Conservation (phyloP, 1,284 basidiomycete species). For the Ceratobasidium sp. region DNA sequence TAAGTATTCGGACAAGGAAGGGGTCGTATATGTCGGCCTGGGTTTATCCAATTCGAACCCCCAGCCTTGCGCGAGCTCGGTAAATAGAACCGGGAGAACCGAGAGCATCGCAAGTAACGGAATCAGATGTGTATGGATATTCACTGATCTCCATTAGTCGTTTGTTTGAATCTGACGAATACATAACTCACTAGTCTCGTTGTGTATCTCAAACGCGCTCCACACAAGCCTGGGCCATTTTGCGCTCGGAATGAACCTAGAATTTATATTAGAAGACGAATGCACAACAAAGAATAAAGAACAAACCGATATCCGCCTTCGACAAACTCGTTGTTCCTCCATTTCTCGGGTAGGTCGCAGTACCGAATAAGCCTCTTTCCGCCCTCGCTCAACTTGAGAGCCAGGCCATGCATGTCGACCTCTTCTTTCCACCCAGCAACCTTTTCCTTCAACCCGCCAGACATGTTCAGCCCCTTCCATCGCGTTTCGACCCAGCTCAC, state of each 20-base stretch:
- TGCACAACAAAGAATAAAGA: neutral
- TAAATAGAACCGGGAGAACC: slow-evolving; percentile 33
- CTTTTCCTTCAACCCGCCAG: slow-evolving; percentile 55
- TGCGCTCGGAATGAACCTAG: slow-evolving; percentile 87
- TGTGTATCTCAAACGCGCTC: slow-evolving; percentile 82
- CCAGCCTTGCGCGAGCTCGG: slow-evolving; percentile 1
- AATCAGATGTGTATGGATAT: slow-evolving; percentile 73
- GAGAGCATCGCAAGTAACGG: slow-evolving; percentile 47
- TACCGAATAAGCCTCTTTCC: slow-evolving; percentile 77
- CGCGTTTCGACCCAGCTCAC: slow-evolving; percentile 40
- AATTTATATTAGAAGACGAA: neutral
- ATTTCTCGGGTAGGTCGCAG: slow-evolving; percentile 78
- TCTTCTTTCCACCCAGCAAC: slow-evolving; percentile 58
- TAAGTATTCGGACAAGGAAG: slow-evolving; percentile 47
- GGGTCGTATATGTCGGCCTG: too few relatives aligned
- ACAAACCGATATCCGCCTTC: slow-evolving; percentile 80
- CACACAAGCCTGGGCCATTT: slow-evolving; percentile 75
- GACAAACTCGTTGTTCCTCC: slow-evolving; percentile 89
- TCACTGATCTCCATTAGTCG: slow-evolving; percentile 60
- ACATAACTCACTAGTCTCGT: slow-evolving; percentile 77
- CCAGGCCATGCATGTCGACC: slow-evolving; percentile 59
- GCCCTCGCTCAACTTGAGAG: slow-evolving; percentile 68
- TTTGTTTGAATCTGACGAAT: neutral
- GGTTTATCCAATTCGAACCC: neutral
- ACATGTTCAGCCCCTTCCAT: slow-evolving; percentile 27